phyloP scores from a whole-genome alignment of 192 early-diverging fungal species.

The Radiomyces spectabilis region DNA sequence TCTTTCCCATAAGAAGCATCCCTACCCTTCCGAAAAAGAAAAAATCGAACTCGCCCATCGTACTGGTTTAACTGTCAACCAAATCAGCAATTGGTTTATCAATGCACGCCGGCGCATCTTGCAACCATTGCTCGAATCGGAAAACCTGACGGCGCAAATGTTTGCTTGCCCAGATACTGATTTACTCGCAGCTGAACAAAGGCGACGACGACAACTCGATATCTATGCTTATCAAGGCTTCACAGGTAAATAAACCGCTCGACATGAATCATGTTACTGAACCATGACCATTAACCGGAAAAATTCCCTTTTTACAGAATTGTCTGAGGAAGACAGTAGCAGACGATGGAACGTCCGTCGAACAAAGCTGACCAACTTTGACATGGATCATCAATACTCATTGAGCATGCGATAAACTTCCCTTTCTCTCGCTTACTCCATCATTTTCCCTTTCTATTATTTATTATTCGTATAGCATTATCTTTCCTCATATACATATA shows the following conservation, averaged over 20 bases:
- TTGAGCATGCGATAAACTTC: neutral
- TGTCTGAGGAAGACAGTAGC: neutral
- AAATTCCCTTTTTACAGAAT: neutral
- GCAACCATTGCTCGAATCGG: constrained; percentile 37
- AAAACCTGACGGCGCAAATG: neutral
- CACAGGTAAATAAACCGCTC: constrained; percentile 3
- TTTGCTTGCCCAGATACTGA: neutral
- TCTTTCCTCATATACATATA: neutral
- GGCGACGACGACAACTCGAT: neutral
- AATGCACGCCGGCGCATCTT: constrained; percentile 50
- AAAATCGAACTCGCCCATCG: constrained; percentile 36
- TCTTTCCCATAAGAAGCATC: constrained; percentile 41
- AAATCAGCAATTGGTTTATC: constrained; percentile 60
- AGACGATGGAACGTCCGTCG: neutral
- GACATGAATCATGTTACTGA: too few relatives aligned
- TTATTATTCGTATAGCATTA: neutral
- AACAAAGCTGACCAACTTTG: neutral
- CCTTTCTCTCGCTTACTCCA: too few relatives aligned
- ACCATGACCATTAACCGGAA: neutral
- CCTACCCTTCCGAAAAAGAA: constrained; percentile 48
- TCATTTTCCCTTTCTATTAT: neutral
- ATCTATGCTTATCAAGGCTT: constrained; percentile 9
- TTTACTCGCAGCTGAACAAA: neutral
- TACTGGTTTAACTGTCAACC: constrained; percentile 46
- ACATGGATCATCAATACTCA: neutral